Base-by-base conservation (phyloP, 768 basidiomycete genomes). In the Mrakia gelida region DNA sequence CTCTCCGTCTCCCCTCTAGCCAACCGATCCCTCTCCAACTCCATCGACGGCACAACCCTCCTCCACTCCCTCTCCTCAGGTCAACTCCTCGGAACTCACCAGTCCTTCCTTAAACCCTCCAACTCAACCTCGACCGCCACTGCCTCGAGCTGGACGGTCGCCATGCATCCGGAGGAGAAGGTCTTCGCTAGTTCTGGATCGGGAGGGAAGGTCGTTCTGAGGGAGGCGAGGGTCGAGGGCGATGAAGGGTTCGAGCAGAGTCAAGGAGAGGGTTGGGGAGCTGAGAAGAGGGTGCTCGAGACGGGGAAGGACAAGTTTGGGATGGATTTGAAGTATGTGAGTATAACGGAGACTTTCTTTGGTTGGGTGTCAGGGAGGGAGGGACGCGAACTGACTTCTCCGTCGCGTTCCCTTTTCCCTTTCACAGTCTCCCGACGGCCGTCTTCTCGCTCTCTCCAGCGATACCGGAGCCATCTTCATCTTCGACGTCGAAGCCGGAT, bases 381-480 rank as follows among this genome's bases (percentile, higher is more conserved):
- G 89, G 49, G 18, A 21, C 1, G 16, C 18, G 49, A 45, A 45
- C 49, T 52, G 49, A 52, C 49, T n/a, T n/a, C 38, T 45, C 43
- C 54, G 30, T 73, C 32, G 54, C 59, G 73, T 71, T 43, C 49
- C 8, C 45, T 54, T 26, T 26, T 56, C 56, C 11, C 45, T 45
- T 15, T 45, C 45, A 76, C 83, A 96, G 95, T 95, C 92, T 81
- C 94, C 95, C 21, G 93, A 96, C 82, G 94, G 95, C 61, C 88
- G 88, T 80, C 89, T 89, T 62, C 85, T 98, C 68, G 95, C 92
- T 23, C 87, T 96, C 80, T 89, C 93, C 5, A 89, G 90, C 13
- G 94, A 96, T 84, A 88, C 89, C 1, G 95, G 95, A n/a, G 91
- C 94, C 81, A 91, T 96, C 75, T 92, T 89, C 83, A 86, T 98